Evolutionary conservation across 2,329 filamentous ascomycete genomes (phyloP).

Genomic region (Penicillium psychrosexuale): DNA sequence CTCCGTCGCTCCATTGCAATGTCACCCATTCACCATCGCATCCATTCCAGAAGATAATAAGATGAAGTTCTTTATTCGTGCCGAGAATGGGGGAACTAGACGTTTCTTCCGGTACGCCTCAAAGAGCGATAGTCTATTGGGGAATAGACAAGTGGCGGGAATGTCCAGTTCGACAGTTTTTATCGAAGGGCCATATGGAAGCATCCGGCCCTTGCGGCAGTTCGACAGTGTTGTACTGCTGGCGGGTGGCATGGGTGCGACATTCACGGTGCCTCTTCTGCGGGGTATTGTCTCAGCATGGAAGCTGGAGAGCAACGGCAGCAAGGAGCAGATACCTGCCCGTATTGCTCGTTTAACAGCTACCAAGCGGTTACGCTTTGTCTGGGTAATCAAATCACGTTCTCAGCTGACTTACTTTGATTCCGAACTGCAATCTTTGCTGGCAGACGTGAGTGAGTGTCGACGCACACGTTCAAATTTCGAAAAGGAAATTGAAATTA

Average conservation of each 20-base stretch:
- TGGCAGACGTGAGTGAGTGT: slow-evolving; percentile 42
- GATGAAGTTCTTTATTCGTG: slow-evolving; percentile 57
- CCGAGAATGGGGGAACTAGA: slow-evolving; percentile 53
- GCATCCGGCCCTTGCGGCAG: slow-evolving; percentile 52
- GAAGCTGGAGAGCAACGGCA: slow-evolving; percentile 32
- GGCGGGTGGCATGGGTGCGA: slow-evolving; percentile 59
- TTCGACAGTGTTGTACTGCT: slow-evolving; percentile 61
- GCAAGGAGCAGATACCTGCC: slow-evolving; percentile 3
- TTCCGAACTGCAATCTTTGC: slow-evolving; percentile 47
- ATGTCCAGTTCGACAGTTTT: slow-evolving; percentile 39
- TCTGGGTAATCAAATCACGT: slow-evolving; percentile 59
- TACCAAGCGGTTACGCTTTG: slow-evolving; percentile 52
- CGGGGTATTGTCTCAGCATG: slow-evolving; percentile 54
- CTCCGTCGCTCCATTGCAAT: slow-evolving; percentile 56
- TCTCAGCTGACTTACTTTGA: slow-evolving; percentile 54
- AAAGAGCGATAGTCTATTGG: slow-evolving; percentile 34
- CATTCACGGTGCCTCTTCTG: slow-evolving; percentile 56
- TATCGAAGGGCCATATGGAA: slow-evolving; percentile 56
- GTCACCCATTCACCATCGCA: slow-evolving; percentile 63
- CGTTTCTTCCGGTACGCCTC: slow-evolving; percentile 52
- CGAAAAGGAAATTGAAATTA: slow-evolving; percentile 49
- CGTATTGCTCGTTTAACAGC: slow-evolving; percentile 31
- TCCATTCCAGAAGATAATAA: slow-evolving; percentile 55
- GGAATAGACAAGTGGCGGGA: slow-evolving; percentile 10
- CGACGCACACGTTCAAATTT: slow-evolving; percentile 30